Evolutionary conservation across 176 grass and related monocot genomes (phyloP), one percentile per base, ranked within the genome.

Genomic region (Bolboschoenus planiculmis): DNA sequence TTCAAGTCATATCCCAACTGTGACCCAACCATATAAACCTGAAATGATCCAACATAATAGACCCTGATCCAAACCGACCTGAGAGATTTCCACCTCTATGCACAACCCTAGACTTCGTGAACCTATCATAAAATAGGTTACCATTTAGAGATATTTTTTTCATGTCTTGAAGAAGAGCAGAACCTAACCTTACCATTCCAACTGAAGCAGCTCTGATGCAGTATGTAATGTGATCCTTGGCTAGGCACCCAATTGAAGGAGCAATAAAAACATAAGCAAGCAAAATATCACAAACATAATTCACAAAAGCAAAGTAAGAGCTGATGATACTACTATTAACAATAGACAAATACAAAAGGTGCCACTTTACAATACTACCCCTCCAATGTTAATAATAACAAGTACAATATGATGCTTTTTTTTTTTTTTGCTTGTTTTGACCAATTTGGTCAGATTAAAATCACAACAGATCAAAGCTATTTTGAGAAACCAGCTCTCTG

Each of bases 401-500:
- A 77, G 39, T 47, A 46, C 40, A 76, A 51, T 48, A 76, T 2
- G 26, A 77, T 53, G 34, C 65, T n/a, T n/a, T n/a, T 48, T 50
- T 77, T 44, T 76, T 16, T 74, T 24, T 77, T 33, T 47, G 44
- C 72, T 33, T 77, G 24, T 77, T 77, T 77, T 2, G 46, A 77
- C 72, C 72, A 77, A 77, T 50, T 73, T 53, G 72, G 72, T 33
- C 44, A 53, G 14, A 53, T 74, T 77, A 77, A 77, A 70, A 77
- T 44, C 68, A 46, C 68, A 73, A 47, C 39, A 47, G 68, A 73
- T 46, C 24, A 51, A 53, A 77, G 44, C 72, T 77, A 42, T 39
- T 74, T 77, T 27, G 46, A 77, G 44, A 18, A 77, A 53, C 27
- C 26, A 77, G 44, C 72, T 26, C 5, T 53, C 72, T 20, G 40